Base-by-base conservation (phyloP, 208 protist species). In the Leishmania guyanensis region DNA sequence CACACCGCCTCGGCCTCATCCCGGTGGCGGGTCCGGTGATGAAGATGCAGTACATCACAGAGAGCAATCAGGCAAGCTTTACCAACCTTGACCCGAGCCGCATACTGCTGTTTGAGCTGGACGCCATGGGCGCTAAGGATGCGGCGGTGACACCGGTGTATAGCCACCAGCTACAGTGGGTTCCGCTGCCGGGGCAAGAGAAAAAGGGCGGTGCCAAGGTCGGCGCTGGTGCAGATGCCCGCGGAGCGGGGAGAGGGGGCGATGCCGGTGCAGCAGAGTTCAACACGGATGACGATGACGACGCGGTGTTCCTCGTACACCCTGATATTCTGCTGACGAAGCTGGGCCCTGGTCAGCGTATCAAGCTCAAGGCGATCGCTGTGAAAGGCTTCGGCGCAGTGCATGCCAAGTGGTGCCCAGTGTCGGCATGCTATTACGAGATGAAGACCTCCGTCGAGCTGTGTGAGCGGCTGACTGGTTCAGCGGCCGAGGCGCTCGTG, bases 341-440 rank as follows among this genome's bases (percentile, higher is more conserved):
- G 83, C 84, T 99, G 54, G 94, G 97, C n/a, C 98, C 98, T 4
- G 97, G 98, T 1, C 98, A 99, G 90, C 87, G 90, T 5, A 86
- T 99, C 43, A 98, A 99, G 83, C 85, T 99, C 50, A 94, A 93
- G 65, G 94, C 88, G 36, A 94, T 98, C 72, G 97, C 94, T n/a
- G 90, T 99, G 20, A 99, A 99, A 84, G 99, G 99, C 26, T 94
- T 99, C 74, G 99, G 99, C 68, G 93, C 92, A 62, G 93, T 94
- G 29, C 99, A 99, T 89, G 96, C 99, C 62, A 99, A 99, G 92
- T 99, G 98, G 97, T 96, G 94, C 17, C 99, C 99, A 0, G 99
- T 99, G 48, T 95, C 97, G 16, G 98, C 98, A 16, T 99, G 98
- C 70, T 98, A 96, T 69, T 99, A 99, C 89, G 91, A 98, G 75